These are phyloP conservation scores for Melampsora abietis-canadensis DNA, from an alignment of 1,284 basidiomycete genomes.

Conservation along the genomic window DNA sequence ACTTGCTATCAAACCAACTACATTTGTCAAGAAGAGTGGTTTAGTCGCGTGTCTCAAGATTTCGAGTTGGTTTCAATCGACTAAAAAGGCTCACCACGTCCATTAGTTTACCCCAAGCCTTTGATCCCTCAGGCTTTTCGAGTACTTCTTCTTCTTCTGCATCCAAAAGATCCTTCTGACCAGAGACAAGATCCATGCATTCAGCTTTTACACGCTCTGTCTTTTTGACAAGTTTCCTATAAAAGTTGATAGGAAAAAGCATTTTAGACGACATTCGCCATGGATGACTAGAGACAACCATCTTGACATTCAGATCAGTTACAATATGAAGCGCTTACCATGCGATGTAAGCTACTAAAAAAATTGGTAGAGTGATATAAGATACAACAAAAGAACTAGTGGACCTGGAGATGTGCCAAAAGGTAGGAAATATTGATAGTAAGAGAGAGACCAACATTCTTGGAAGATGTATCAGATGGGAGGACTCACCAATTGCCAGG, in stretches of 20 bases:
- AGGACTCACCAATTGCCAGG: slow-evolving; percentile 47
- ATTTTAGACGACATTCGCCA: not conserved
- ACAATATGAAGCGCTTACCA: slow-evolving; percentile 50
- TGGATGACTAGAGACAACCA: not conserved
- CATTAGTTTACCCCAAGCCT: not conserved
- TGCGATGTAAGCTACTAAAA: slow-evolving; percentile 70
- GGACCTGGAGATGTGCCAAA: slow-evolving; percentile 15
- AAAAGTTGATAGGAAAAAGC: not conserved
- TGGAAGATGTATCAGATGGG: not conserved
- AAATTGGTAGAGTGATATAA: slow-evolving; percentile 72
- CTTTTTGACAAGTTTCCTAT: slow-evolving; percentile 26
- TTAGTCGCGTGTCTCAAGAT: too few relatives aligned
- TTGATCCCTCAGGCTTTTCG: not conserved
- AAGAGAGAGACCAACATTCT: not conserved
- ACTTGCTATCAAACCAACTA: too few relatives aligned
- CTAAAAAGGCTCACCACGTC: not conserved
- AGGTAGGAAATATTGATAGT: not conserved
- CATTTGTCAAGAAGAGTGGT: too few relatives aligned
- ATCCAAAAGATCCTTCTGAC: slow-evolving; percentile 7
- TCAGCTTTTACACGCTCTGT: slow-evolving; percentile 19
- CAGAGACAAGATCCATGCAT: slow-evolving; percentile 11
- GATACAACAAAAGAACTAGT: slow-evolving; percentile 60
- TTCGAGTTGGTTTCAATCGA: not conserved
- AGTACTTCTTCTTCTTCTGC: not conserved
- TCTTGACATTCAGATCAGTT: not conserved